These are phyloP conservation scores for Aspergillus neoniger DNA, from an alignment of 2,329 filamentous ascomycete genomes.

Conservation along the genomic window DNA sequence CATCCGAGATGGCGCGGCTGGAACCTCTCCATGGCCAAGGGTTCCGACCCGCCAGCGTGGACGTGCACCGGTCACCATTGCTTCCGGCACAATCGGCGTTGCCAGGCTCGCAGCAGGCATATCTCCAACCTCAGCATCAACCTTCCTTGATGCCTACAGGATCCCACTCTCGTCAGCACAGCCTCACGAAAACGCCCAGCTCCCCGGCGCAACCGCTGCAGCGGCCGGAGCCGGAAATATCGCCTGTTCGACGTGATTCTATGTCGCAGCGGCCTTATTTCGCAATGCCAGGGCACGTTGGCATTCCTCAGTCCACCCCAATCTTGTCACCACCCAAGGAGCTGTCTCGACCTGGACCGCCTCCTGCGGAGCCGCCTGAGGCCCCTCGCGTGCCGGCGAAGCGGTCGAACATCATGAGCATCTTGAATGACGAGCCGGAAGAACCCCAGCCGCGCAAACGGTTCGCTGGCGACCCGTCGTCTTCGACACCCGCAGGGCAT, in stretches of 20 bases:
- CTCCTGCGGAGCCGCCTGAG: slow-evolving; percentile 36
- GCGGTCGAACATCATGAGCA: slow-evolving; percentile 52
- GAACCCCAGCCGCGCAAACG: slow-evolving; percentile 50
- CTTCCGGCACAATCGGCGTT: slow-evolving; percentile 21
- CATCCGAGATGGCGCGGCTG: slow-evolving; percentile 37
- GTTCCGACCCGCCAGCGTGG: slow-evolving; percentile 22
- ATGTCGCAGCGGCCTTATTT: slow-evolving; percentile 39
- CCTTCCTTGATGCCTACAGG: slow-evolving; percentile 27
- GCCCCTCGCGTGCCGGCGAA: slow-evolving; percentile 47
- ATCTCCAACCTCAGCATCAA: slow-evolving; percentile 32
- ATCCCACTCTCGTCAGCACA: slow-evolving; percentile 41
- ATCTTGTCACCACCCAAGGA: slow-evolving; percentile 42
- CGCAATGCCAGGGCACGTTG: slow-evolving; percentile 27
- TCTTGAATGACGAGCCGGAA: slow-evolving; percentile 52
- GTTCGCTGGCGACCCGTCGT: slow-evolving; percentile 43
- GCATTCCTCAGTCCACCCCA: slow-evolving; percentile 31
- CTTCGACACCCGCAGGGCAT: slow-evolving; percentile 21
- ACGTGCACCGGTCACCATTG: slow-evolving; percentile 28
- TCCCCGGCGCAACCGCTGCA: slow-evolving; percentile 35
- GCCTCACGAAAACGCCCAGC: slow-evolving; percentile 37
- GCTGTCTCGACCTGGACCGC: slow-evolving; percentile 34
- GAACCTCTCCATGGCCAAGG: slow-evolving; percentile 33
- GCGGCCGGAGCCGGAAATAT: slow-evolving; percentile 35
- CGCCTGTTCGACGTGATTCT: slow-evolving; percentile 40
- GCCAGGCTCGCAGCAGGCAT: slow-evolving; percentile 28